These are phyloP conservation scores for Setomelanomma holmii DNA, from an alignment of 2,329 filamentous ascomycete genomes.

Conservation along the genomic window DNA sequence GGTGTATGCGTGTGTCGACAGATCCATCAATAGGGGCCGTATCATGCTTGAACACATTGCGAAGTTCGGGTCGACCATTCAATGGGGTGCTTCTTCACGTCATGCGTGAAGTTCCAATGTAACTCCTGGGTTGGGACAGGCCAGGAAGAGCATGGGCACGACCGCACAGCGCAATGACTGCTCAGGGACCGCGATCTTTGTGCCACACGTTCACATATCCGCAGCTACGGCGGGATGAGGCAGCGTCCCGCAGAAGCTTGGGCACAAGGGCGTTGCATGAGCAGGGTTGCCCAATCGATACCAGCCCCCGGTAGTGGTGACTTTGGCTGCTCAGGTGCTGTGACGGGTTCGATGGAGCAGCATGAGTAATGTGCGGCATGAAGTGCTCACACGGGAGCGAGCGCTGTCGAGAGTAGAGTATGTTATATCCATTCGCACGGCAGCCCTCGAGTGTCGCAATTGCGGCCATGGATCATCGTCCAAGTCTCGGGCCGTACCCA, in stretches of 20 bases:
- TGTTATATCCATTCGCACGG: conserved; percentile 18
- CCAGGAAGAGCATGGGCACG: conserved; percentile 18
- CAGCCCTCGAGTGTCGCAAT: conserved; percentile 14
- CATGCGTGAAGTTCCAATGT: conserved; percentile 26
- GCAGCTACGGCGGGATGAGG: conserved; percentile 22
- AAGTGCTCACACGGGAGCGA: background rate
- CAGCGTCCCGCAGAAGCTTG: conserved; percentile 24
- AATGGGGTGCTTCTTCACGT: conserved; percentile 26
- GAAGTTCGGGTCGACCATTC: conserved; percentile 36
- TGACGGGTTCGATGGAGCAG: background rate
- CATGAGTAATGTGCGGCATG: background rate
- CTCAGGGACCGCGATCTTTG: conserved; percentile 29
- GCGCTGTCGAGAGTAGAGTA: conserved; percentile 9
- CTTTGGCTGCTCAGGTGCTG: conserved; percentile 2
- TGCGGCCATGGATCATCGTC: conserved; percentile 21
- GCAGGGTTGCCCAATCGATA: background rate
- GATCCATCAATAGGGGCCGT: conserved; percentile 22
- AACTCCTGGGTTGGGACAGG: conserved; percentile 21
- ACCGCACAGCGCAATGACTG: too few relatives aligned
- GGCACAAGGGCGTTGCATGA: conserved; percentile 11
- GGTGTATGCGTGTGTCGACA: conserved; percentile 22
- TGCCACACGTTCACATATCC: conserved; percentile 33
- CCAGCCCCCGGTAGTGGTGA: background rate
- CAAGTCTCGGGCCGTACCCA: conserved; percentile 35
- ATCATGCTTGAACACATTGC: conserved; percentile 24